Conservation (phyloP, 2,329 filamentous ascomycete species). For the Claviceps sp. region DNA sequence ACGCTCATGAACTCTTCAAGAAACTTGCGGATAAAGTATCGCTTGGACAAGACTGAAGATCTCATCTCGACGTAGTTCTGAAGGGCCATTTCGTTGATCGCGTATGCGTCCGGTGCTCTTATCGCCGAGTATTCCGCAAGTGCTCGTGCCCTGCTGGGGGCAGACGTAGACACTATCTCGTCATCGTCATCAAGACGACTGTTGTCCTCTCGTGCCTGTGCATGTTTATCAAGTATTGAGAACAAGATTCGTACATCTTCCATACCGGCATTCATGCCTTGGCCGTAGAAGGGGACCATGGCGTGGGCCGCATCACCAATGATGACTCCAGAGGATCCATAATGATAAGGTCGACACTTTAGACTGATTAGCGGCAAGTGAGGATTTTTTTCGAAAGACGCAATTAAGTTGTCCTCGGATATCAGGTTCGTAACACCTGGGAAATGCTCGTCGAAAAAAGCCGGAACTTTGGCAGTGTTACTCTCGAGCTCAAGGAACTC, state of each 20-base stretch:
- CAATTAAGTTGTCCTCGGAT: conserved; percentile 49
- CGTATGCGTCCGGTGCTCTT: conserved; percentile 65
- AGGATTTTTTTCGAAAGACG: conserved; percentile 69
- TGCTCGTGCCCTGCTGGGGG: conserved; percentile 47
- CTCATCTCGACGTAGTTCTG: conserved; percentile 94
- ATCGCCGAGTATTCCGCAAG: conserved; percentile 62
- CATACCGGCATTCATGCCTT: conserved; percentile 93
- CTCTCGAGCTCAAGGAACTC: conserved; percentile 57
- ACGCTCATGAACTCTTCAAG: conserved; percentile 74
- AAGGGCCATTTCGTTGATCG: conserved; percentile 85
- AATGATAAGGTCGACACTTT: conserved; percentile 85
- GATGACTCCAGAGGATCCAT: conserved; percentile 62
- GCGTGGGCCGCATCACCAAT: conserved; percentile 91
- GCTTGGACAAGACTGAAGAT: conserved; percentile 60
- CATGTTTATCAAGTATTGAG: conserved; percentile 60
- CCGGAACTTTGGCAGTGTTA: conserved; percentile 43
- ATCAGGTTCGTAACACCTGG: conserved; percentile 72
- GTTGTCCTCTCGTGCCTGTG: conserved; percentile 28
- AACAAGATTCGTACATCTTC: conserved; percentile 90
- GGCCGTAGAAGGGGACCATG: conserved; percentile 97
- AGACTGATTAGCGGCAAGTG: conserved; percentile 89
- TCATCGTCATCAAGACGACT: conserved; percentile 21
- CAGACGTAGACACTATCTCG: conserved; percentile 27
- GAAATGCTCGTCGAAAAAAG: conserved; percentile 74
- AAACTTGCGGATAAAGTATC: conserved; percentile 71